phyloP scores from a whole-genome alignment of 768 basidiomycete species.

The Xerocomellus chrysenteron region DNA sequence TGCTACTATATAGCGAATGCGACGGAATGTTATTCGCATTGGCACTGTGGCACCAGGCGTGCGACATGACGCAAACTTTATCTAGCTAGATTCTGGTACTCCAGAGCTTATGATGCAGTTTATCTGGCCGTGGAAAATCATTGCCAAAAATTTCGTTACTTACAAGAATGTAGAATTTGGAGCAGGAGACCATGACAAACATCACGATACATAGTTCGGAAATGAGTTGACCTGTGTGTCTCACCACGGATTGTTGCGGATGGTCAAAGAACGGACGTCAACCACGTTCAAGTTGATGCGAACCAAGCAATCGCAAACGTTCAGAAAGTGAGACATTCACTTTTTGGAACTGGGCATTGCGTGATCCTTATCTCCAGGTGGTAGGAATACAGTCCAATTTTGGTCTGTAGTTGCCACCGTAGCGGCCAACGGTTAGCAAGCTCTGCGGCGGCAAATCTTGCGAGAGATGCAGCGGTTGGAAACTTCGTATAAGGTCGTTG shows the following conservation, averaged over 20 bases:
- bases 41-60: not conserved
- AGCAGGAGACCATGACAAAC: not conserved
- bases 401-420: not conserved
- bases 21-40: not conserved
- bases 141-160: not conserved
- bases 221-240: constrained; percentile 12
- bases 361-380: constrained; percentile 8
- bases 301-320: not conserved
- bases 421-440: not conserved
- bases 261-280: not conserved
- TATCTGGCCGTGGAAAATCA: not conserved
- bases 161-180: constrained; percentile 1
- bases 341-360: constrained; percentile 2
- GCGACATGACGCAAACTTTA: no score
- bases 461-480: not conserved
- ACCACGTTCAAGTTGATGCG: not conserved
- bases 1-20: not conserved
- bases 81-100: not conserved
- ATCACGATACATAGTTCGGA: not conserved
- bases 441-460: not conserved
- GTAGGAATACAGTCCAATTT: not conserved
- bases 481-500: not conserved
- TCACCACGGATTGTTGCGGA: constrained; percentile 12
- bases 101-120: not conserved
- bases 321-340: constrained; percentile 22